phyloP scores from a whole-genome alignment of 148 eudicot genomes.

The Silene uniflora region DNA sequence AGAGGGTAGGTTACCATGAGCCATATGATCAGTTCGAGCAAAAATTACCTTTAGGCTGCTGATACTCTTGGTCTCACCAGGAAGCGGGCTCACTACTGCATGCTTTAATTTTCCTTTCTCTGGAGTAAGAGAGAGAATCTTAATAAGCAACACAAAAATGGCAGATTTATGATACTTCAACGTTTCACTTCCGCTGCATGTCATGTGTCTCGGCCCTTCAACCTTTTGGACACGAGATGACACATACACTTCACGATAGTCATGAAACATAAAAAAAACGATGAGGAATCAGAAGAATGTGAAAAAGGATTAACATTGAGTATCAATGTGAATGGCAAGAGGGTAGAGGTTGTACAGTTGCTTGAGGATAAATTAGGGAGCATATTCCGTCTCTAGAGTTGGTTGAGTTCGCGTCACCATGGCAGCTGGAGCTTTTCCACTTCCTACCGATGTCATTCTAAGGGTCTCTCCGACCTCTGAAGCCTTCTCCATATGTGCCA shows the following conservation, averaged over 20 bases:
- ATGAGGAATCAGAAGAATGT: slow-evolving; percentile 45
- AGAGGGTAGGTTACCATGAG: neutral
- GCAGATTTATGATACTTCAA: too few relatives aligned
- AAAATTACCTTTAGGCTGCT: slow-evolving; percentile 70
- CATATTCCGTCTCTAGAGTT: slow-evolving; percentile 68
- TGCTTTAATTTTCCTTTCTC: slow-evolving; percentile 83
- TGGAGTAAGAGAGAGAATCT: slow-evolving; percentile 22
- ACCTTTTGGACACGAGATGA: too few relatives aligned
- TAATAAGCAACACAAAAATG: neutral
- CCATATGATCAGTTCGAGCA: neutral
- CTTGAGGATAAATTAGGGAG: slow-evolving; percentile 39
- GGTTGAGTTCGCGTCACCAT: slow-evolving; percentile 82
- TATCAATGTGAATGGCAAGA: slow-evolving; percentile 35
- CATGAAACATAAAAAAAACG: slow-evolving; percentile 18
- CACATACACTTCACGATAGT: too few relatives aligned
- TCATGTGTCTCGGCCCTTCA: too few relatives aligned
- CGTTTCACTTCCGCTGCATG: too few relatives aligned
- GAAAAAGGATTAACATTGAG: slow-evolving; percentile 34
- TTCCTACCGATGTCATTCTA: slow-evolving; percentile 64
- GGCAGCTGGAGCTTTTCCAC: slow-evolving; percentile 77
- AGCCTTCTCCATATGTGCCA: slow-evolving; percentile 73
- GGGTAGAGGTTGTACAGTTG: slow-evolving; percentile 33
- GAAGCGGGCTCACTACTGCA: slow-evolving; percentile 66
- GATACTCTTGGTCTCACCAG: slow-evolving; percentile 78
- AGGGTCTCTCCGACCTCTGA: slow-evolving; percentile 80